Evolutionary conservation across 768 basidiomycete genomes (phyloP), one percentile per base, ranked within the genome.

Genomic region (Xerocomellus intermedius): DNA sequence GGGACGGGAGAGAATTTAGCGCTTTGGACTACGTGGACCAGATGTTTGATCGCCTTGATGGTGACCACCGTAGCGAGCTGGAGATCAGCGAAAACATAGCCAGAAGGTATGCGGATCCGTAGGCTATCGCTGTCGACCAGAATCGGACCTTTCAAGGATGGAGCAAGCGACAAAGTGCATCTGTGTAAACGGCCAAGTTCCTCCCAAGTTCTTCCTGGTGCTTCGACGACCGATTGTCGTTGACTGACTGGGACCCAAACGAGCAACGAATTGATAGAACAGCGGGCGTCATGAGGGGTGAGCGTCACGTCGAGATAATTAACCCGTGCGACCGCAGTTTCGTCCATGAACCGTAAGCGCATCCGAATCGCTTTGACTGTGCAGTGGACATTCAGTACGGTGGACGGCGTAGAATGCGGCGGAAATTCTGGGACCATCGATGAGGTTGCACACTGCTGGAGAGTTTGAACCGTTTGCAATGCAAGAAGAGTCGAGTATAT

Each of bases 61-160:
- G 86, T 79, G 48, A 91, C 75, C 46, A 75, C 81, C 54, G 81
- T 64, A 66, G 92, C 91, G 47, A 89, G 79, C 43, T 94, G 79
- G 47, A 97, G 75, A 30, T 91, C 84, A 4, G 89, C 81, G 39
- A 94, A 71, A 39, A 89, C 71, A 67, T 87, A 96, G 13, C 85
- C 83, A 65, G 82, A 82, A 2, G 95, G 94, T 35, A 98, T 85
- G 19, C 85, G 83, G n/a, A 97, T 64, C 22, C 83, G 84, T 2
- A 82, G 79, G 48, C 84, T 85, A 35, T 90, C 83, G 19, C 81
- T 83, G 24, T 79, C 73, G 48, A 89, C 67, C 6, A 73, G 64
- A 50, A 94, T 71, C 5, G 76, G 73, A n/a, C 62, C 69, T 14
- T 63, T 64, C 35, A 72, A 63, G 16, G 52, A 54, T 21, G 58